Evolutionary conservation across 495 filamentous ascomycete species (phyloP), one percentile per base, ranked within the genome.

Genomic region (Durotheca rogersii): DNA sequence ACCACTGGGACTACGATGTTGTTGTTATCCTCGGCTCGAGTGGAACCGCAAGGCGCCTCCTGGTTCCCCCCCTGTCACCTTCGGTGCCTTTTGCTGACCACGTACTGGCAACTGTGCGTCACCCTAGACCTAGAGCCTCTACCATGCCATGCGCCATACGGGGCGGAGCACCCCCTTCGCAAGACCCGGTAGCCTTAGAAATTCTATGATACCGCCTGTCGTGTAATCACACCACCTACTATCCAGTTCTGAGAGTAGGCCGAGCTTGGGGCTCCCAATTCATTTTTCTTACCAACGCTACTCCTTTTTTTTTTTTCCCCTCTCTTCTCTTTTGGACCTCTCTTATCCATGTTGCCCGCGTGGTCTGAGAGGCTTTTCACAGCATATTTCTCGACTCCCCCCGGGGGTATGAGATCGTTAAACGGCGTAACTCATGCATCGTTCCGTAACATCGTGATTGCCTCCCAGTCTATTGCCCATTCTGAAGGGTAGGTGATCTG

Each of bases 401-500:
- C n/a, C n/a, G n/a, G n/a, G n/a, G n/a, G 7, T 11, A 40, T 27
- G n/a, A 29, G 34, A 34, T 41, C 41, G 41, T 36, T 4, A 20
- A 31, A 38, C 41, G 47, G 35, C 30, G 46, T 43, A 27, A 25
- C 23, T 50, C 50, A 34, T 54, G 41, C 14, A 31, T 37, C 30
- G 35, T 59, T 27, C 50, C 41, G 37, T 59, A 47, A 51, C 12
- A 10, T 49, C 56, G 20, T 53, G 31, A 41, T 18, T 36, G 20
- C 41, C 9, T 42, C 19, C 41, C 31, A 37, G 29, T 41, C 41
- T 32, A 53, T 20, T 32, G 35, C 31, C 12, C 21, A 37, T 30
- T 23, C 46, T 20, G 30, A 47, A 29, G 11, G 11, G 16, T 6
- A 4, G n/a, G 31, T 10, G 38, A 12, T 19, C 23, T 37, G 10